Conservation (phyloP, 129 eudicot species). For the Smallanthus sonchifolius region DNA sequence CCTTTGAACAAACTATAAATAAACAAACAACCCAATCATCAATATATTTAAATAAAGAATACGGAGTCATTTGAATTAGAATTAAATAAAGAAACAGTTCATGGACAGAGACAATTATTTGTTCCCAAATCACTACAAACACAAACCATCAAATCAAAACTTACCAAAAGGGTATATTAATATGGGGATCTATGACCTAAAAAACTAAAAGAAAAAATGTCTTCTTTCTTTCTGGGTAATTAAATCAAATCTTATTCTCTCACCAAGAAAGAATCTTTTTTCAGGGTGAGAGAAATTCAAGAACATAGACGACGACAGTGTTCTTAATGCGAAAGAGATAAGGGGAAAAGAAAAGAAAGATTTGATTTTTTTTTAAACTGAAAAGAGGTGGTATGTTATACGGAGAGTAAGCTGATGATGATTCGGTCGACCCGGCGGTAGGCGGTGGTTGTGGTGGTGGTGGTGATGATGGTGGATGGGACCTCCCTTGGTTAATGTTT, state of each 20-base stretch:
- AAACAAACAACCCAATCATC: conserved; percentile 9
- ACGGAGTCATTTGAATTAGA: conserved; percentile 8
- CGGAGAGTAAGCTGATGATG: conserved; percentile 27
- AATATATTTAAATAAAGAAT: conserved; percentile 14
- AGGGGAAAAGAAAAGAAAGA: too few relatives aligned
- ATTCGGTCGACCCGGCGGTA: conserved; percentile 32
- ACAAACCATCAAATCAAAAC: conserved; percentile 28
- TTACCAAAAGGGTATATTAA: conserved; percentile 29
- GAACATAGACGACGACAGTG: conserved; percentile 8
- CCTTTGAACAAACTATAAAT: conserved; percentile 18
- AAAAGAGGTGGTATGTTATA: too few relatives aligned
- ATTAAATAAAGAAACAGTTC: not conserved
- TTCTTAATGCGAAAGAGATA: too few relatives aligned
- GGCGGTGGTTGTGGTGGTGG: conserved; percentile 17
- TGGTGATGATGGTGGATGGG: conserved; percentile 27
- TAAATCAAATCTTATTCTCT: conserved; percentile 10
- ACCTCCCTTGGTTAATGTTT: conserved; percentile 23
- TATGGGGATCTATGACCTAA: conserved; percentile 25
- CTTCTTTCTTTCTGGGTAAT: conserved; percentile 5
- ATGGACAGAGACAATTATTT: conserved; percentile 31
- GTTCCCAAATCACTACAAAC: conserved; percentile 22
- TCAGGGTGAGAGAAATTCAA: conserved; percentile 23
- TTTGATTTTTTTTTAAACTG: not conserved
- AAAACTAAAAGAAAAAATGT: not conserved
- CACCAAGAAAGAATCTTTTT: conserved; percentile 28